Evolutionary conservation across 2,329 filamentous ascomycete species (phyloP).

Genomic region (Cladosporium sp.): DNA sequence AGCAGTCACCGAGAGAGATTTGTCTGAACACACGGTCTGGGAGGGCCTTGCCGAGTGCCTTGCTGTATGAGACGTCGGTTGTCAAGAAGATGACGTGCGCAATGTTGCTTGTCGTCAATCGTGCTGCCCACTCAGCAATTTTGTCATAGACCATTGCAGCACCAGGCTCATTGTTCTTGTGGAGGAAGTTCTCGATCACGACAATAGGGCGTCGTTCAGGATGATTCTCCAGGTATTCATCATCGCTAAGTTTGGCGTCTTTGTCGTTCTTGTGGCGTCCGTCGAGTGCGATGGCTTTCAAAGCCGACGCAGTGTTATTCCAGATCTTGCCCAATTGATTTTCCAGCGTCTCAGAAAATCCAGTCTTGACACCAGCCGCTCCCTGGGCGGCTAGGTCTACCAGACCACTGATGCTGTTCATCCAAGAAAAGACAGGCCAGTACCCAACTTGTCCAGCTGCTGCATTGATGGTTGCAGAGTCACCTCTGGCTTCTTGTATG

Average conservation of each 20-base stretch:
- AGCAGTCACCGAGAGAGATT: conserved; percentile 80
- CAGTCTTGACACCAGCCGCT: conserved; percentile 88
- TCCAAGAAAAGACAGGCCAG: conserved; percentile 89
- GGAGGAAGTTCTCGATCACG: conserved; percentile 86
- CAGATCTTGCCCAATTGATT: conserved; percentile 85
- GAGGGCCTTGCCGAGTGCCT: conserved; percentile 78
- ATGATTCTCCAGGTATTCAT: conserved; percentile 86
- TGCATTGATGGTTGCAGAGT: conserved; percentile 76
- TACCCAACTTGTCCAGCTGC: conserved; percentile 84
- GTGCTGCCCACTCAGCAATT: conserved; percentile 77
- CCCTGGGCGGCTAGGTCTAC: conserved; percentile 89
- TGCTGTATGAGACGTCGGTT: conserved; percentile 81
- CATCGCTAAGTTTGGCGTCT: conserved; percentile 68
- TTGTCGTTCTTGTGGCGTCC: conserved; percentile 67
- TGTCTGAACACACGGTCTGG: conserved; percentile 89
- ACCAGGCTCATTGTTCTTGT: conserved; percentile 56
- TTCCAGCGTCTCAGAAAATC: conserved; percentile 89
- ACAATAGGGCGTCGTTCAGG: conserved; percentile 79
- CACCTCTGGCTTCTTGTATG: conserved; percentile 84
- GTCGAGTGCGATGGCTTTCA: conserved; percentile 72
- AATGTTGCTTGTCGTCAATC: conserved; percentile 77
- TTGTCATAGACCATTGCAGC: conserved; percentile 48
- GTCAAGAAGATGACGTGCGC: conserved; percentile 95
- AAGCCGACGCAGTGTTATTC: conserved; percentile 73
- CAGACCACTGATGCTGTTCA: conserved; percentile 90